A percentile compares a stretch with the other conserved stretches of the same genome.
These are phyloP conservation scores for Cynara cardunculus DNA, from an alignment of 129 eudicot species.

Conservation along the genomic window DNA sequence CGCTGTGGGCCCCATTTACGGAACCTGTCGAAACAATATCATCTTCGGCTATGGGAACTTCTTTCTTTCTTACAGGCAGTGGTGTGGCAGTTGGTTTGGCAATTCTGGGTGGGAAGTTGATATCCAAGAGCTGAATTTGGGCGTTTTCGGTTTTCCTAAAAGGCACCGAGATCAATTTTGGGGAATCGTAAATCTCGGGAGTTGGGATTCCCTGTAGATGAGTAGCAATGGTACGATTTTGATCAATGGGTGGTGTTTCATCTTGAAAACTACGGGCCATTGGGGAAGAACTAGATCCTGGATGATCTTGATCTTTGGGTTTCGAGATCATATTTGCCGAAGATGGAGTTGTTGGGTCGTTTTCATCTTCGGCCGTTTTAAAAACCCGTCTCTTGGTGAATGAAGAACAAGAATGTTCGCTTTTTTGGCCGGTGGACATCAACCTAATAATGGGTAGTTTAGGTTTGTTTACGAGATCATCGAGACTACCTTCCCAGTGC, in stretches of 20 bases:
- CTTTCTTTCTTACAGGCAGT: slow-evolving; percentile 23
- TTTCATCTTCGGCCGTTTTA: slow-evolving; percentile 59
- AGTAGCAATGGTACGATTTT: slow-evolving; percentile 1
- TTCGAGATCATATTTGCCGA: slow-evolving; percentile 38
- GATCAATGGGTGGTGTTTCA: slow-evolving; percentile 24
- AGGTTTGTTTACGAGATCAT: slow-evolving; percentile 74
- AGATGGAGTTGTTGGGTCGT: slow-evolving; percentile 41
- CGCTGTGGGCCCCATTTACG: slow-evolving; percentile 55
- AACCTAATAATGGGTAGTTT: slow-evolving; percentile 71
- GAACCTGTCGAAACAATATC: slow-evolving; percentile 65
- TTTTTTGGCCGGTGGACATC: slow-evolving; percentile 76
- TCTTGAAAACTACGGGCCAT: slow-evolving; percentile 37
- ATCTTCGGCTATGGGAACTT: slow-evolving; percentile 36
- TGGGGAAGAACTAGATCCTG: slow-evolving; percentile 41
- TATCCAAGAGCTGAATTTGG: slow-evolving; percentile 64
- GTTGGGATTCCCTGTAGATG: slow-evolving; percentile 33
- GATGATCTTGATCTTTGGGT: slow-evolving; percentile 39
- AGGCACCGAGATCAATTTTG: slow-evolving; percentile 28
- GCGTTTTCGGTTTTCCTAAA: slow-evolving; percentile 42
- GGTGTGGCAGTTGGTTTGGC: slow-evolving; percentile 31
- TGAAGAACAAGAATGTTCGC: slow-evolving; percentile 86
- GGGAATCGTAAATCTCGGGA: slow-evolving; percentile 29
- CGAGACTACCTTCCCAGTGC: slow-evolving; percentile 95
- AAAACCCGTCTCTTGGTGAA: slow-evolving; percentile 78
- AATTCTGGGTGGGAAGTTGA: slow-evolving; percentile 60